Conservation (phyloP, 108 stramenopile genomes). For the Chaetoceros tenuissimus region DNA sequence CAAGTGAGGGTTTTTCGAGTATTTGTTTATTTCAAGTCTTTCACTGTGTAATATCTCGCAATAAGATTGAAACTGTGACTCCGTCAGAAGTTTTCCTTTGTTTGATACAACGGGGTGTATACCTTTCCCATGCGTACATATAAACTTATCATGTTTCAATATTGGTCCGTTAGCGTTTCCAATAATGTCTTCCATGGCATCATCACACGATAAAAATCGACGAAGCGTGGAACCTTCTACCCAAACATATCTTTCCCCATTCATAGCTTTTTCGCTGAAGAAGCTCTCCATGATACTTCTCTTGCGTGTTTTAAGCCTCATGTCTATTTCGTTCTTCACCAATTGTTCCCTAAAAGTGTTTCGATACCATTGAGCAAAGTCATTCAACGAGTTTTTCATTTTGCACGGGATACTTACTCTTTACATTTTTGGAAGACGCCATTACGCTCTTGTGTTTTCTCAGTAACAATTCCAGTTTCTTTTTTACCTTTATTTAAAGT, state of each 20-base stretch:
- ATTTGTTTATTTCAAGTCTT: conserved; percentile 8
- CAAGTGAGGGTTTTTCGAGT: conserved; percentile 6
- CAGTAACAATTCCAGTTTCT: conserved; percentile 10
- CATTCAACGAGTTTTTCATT: conserved; percentile 11
- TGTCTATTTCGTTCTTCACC: conserved; percentile 23
- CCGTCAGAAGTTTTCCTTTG: conserved; percentile 51
- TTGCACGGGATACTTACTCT: conserved; percentile 16
- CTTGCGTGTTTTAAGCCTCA: conserved; percentile 13
- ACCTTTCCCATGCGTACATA: conserved; percentile 45
- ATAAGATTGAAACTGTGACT: conserved; percentile 27
- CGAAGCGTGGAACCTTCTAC: conserved; percentile 38
- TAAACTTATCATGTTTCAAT: conserved; percentile 14
- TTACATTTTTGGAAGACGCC: conserved; percentile 5
- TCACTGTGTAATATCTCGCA: conserved; percentile 26
- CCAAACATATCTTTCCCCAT: conserved; percentile 24
- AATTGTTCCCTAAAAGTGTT: conserved; percentile 18
- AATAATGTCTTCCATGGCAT: conserved; percentile 31
- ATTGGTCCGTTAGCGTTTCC: conserved; percentile 14
- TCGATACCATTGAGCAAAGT: conserved; percentile 19
- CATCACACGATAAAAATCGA: conserved; percentile 40
- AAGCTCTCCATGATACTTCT: conserved; percentile 1
- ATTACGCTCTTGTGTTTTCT: conserved; percentile 17
- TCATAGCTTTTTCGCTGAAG: conserved; percentile 1
- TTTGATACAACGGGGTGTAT: conserved; percentile 37
- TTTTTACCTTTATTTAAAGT: conserved; percentile 3